Base-by-base conservation (phyloP, 2,329 filamentous ascomycete species). In the Rhinocladiella similis region DNA sequence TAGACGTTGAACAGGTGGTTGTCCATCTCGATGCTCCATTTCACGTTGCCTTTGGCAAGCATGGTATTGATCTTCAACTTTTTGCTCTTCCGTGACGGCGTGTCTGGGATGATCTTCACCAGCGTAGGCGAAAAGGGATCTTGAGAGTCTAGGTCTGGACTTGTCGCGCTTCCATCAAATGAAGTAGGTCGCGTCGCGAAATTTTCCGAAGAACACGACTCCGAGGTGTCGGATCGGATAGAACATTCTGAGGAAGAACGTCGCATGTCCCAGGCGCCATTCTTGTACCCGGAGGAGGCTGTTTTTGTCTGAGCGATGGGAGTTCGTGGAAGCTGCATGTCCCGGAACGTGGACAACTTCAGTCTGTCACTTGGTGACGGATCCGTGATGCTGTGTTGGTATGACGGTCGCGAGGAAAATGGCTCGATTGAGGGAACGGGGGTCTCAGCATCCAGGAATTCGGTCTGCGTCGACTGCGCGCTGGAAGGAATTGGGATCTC, bases 1-100 rank as follows among this genome's bases (percentile, higher is more conserved):
- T 86, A 87, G 7, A 82, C 84, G 67, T 83, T 81, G 84, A 84
- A 86, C 29, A 87, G 71, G 66, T 87, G 84, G 54, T 82, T 78
- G 66, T 87, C 84, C 83, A 86, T 86, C 50, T 84, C 83, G 42
- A 79, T 72, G 4, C 80, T 85, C 80, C 84, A 87, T 39, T 68
- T 66, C 47, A 64, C 64, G 25, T 68, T 64, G n/a, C 63, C 64
- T 46, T 61, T 64, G 25, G 60, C 53, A 51, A 58, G 63, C 22
- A 60, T 45, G 13, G 67, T 63, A n/a, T 70, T 59, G 51, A 67
- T 61, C 10, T 59, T 63, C 29, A 66, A 61, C 20, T 63, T 65
- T 19, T 66, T 70, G 52, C 63, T 65, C 7, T 68, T 69, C 43
- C 70, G 64, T 29, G 70, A 70, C 5, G 73, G 71, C 16, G 73